Evolutionary conservation across 345 rosid species (phyloP).

Genomic region (Combretum micranthum): DNA sequence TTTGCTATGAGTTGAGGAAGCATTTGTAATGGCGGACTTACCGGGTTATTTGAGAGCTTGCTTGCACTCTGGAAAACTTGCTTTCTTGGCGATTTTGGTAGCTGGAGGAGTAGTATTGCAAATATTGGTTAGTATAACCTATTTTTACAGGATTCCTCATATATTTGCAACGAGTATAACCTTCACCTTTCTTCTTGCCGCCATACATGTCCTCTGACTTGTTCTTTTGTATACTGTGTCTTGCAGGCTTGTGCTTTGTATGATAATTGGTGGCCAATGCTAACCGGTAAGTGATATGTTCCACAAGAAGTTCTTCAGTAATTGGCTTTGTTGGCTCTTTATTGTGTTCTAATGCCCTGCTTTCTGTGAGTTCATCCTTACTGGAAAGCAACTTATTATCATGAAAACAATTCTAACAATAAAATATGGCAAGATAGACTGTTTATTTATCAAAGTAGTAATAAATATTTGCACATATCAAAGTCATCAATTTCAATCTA

Average conservation of each 20-base stretch:
- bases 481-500: too few relatives aligned
- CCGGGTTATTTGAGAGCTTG: constrained; percentile 69
- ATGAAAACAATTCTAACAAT: too few relatives aligned
- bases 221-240: constrained; percentile 12
- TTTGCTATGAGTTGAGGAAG: constrained; percentile 24
- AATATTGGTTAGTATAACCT: constrained; percentile 54
- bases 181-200: background rate
- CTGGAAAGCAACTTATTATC: too few relatives aligned
- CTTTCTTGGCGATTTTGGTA: constrained; percentile 75
- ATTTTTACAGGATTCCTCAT: background rate
- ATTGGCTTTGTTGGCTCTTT: background rate
- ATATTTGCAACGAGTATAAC: background rate
- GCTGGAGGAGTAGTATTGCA: constrained; percentile 82
- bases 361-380: too few relatives aligned
- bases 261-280: constrained; percentile 98
- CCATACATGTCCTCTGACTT: background rate
- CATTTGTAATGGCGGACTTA: constrained; percentile 58
- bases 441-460: too few relatives aligned
- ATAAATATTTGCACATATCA: too few relatives aligned
- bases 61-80: constrained; percentile 77
- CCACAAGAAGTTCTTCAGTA: background rate
- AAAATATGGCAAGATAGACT: too few relatives aligned
- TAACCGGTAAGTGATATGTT: constrained; percentile 45
- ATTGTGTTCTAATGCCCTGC: background rate
- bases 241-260: constrained; percentile 91